Conservation (phyloP, 495 filamentous ascomycete genomes). For the Filosporella fistucella region DNA sequence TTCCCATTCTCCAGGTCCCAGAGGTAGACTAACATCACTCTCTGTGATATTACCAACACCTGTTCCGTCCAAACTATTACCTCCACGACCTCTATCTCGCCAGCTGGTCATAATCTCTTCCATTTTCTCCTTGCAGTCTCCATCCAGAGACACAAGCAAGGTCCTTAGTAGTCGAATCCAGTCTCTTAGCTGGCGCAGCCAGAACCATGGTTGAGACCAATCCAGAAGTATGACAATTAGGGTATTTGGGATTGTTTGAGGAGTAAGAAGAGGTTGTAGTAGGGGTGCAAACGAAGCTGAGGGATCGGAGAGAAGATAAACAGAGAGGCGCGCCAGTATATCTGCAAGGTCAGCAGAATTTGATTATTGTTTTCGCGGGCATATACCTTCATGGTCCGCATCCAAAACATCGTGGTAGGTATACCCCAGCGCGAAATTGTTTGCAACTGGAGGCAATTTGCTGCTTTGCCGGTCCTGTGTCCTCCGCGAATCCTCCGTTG, state of each 20-base stretch:
- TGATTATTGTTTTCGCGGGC: too few species aligned
- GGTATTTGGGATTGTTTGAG: constrained; percentile 80
- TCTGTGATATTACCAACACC: constrained; percentile 36
- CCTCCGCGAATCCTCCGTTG: constrained; percentile 56
- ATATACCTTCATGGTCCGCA: constrained; percentile 83
- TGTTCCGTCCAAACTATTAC: constrained; percentile 41
- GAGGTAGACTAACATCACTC: constrained; percentile 64
- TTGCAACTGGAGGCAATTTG: constrained; percentile 74
- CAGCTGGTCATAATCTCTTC: constrained; percentile 72
- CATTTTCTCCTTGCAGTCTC: constrained; percentile 73
- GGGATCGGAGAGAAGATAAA: constrained; percentile 82
- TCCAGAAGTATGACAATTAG: constrained; percentile 85
- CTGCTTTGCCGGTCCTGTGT: constrained; percentile 53
- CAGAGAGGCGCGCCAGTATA: constrained; percentile 83
- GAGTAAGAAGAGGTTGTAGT: constrained; percentile 78
- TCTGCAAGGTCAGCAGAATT: constrained; percentile 45
- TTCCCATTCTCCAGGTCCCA: constrained; percentile 93
- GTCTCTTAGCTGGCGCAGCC: constrained; percentile 80
- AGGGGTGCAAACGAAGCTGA: constrained; percentile 79
- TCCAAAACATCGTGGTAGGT: constrained; percentile 94
- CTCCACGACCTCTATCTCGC: constrained; percentile 52
- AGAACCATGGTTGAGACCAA: constrained; percentile 90
- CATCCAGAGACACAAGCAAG: constrained; percentile 68
- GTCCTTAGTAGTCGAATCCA: constrained; percentile 81
- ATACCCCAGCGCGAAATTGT: constrained; percentile 90